Evolutionary conservation across 176 grass and related monocot species (phyloP).

Genomic region (Carex scoparia): DNA sequence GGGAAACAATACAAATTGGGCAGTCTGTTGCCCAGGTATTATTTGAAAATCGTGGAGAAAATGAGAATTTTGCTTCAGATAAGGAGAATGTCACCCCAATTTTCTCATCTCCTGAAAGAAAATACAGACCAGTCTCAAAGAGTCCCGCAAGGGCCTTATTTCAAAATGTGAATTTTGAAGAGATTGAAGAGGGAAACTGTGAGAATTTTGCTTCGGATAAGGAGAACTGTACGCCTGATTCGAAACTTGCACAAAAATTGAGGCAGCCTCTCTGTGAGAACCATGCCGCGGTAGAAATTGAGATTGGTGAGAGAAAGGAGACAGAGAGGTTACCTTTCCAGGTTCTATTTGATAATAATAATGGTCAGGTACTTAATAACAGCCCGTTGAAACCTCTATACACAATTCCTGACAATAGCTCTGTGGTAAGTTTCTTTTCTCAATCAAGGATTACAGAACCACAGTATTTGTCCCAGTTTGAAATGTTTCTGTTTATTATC

Average conservation of each 20-base stretch:
- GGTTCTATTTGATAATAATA: slow-evolving; percentile 16
- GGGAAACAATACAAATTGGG: not conserved
- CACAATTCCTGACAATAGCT: slow-evolving; percentile 4
- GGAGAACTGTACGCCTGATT: slow-evolving; percentile 75
- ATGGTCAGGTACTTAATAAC: not conserved
- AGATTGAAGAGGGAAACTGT: slow-evolving; percentile 28
- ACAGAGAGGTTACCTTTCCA: slow-evolving; percentile 2
- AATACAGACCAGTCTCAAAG: not conserved
- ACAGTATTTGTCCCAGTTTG: not conserved
- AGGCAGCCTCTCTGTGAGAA: slow-evolving; percentile 34
- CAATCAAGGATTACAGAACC: not conserved
- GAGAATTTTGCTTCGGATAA: slow-evolving; percentile 62
- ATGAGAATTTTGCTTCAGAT: slow-evolving; percentile 30
- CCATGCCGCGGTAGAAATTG: slow-evolving; percentile 12
- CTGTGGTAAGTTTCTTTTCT: slow-evolving; percentile 5
- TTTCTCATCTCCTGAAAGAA: slow-evolving; percentile 32
- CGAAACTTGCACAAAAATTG: slow-evolving; percentile 31
- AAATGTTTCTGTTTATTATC: not conserved
- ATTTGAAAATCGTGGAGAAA: slow-evolving; percentile 11
- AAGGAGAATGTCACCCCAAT: slow-evolving; percentile 48
- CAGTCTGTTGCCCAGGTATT: not conserved
- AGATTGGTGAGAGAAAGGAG: slow-evolving; percentile 46
- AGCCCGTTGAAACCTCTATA: not conserved
- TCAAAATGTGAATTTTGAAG: slow-evolving; percentile 25
- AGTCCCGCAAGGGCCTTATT: slow-evolving; percentile 40